These are phyloP conservation scores for Casuarina equisetifolia DNA, from an alignment of 306 rosid species.

Conservation along the genomic window DNA sequence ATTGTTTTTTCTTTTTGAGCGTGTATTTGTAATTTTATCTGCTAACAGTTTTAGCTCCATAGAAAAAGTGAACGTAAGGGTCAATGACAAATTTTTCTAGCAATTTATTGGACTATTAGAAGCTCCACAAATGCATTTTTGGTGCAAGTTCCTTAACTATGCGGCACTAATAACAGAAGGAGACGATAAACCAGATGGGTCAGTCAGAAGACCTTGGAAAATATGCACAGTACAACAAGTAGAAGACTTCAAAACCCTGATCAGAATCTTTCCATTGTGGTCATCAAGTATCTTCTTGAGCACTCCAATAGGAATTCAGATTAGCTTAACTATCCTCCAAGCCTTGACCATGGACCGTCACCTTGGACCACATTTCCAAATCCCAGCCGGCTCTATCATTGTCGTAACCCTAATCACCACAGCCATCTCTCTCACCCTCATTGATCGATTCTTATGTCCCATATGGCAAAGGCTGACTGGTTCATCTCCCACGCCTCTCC, in stretches of 20 bases:
- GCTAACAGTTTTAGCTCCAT: too few species aligned
- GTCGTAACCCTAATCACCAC: conserved; percentile 39
- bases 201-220: conserved; percentile 51
- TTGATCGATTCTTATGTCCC: conserved; percentile 48
- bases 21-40: too few species aligned
- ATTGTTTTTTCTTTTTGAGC: too few species aligned
- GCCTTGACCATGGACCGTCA: conserved; percentile 57
- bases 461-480: conserved; percentile 38
- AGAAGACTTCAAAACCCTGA: conserved; percentile 48
- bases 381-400: conserved; percentile 42
- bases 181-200: conserved; percentile 41
- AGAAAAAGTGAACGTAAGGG: too few species aligned
- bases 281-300: conserved; percentile 42
- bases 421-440: conserved; percentile 37
- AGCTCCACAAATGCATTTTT: too few species aligned
- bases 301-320: conserved; percentile 42
- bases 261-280: conserved; percentile 52
- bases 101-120: too few species aligned
- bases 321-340: conserved; percentile 55
- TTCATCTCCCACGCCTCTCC: conserved; percentile 36
- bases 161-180: conserved; percentile 47
- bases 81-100: too few species aligned
- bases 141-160: conserved; percentile 43
- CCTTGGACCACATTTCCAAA: conserved; percentile 45
- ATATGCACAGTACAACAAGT: conserved; percentile 59